Base-by-base conservation (phyloP, 2,329 filamentous ascomycete genomes). In the Cladosporium sp. region DNA sequence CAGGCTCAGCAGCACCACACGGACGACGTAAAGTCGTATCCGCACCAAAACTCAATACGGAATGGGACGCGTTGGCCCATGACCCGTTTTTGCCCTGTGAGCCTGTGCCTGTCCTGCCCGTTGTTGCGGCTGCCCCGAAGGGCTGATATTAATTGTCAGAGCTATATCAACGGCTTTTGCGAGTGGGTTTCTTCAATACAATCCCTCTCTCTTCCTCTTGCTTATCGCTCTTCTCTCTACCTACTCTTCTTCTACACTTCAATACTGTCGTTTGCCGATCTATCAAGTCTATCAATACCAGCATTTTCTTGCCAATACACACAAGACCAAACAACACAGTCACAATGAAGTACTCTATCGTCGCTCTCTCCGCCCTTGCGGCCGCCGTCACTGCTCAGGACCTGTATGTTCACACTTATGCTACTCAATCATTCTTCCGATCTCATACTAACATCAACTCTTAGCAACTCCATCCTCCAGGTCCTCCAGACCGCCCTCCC, bases 401-500 rank as follows among this genome's bases (percentile, higher is more conserved):
- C 41, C 33, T 50, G 48, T 50, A 43, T 9, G 49, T 36, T 19
- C 12, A 27, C 15, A 3, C 20, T 15, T 13, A 40, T 13, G 25
- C 12, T 8, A 7, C 15, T n/a, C n/a, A n/a, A n/a, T n/a, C n/a
- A n/a, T n/a, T n/a, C n/a, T n/a, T n/a, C n/a, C n/a, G n/a, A n/a
- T n/a, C n/a, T n/a, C n/a, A n/a, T n/a, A 29, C 51, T 45, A 38
- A 54, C 22, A 27, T 40, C 15, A 13, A 35, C 36, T 35, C 27
- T 7, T 50, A 68, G 67, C 25, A 50, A 61, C 41, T 73, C 70
- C 39, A 65, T 73, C 57, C 58, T 71, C 58, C 55, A 63, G 45
- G 69, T 72, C 49, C 69, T 76, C 48, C 61, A 67, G 55, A 73
- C 71, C 16, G 73, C 70, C 38, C 65, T 76, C 43, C 73, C 73